Evolutionary conservation across 352 stramenopile genomes (phyloP).

Genomic region (Thalassiosira hispida): DNA sequence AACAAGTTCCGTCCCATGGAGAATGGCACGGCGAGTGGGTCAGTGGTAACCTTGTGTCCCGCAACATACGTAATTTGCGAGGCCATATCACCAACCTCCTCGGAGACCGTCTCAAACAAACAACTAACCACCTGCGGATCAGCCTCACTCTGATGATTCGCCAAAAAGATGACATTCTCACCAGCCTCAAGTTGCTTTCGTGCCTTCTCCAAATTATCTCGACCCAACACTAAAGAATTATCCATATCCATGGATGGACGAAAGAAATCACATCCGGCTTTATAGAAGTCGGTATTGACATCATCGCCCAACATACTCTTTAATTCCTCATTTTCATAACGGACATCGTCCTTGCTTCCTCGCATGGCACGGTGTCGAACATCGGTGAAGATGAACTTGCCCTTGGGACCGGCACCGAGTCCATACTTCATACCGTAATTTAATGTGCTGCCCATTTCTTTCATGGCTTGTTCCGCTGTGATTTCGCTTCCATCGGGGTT

Average conservation of each 20-base stretch:
- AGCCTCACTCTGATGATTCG: conserved; percentile 86
- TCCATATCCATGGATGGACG: conserved; percentile 73
- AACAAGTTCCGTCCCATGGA: conserved; percentile 85
- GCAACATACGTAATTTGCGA: conserved; percentile 80
- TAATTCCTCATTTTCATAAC: conserved; percentile 34
- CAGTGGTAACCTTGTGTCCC: conserved; percentile 85
- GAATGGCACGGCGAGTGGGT: conserved; percentile 84
- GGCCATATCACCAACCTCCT: conserved; percentile 49
- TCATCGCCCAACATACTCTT: conserved; percentile 39
- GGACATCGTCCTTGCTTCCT: conserved; percentile 51
- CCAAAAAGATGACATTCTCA: conserved; percentile 85
- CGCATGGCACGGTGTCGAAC: conserved; percentile 70
- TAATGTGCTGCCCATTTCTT: conserved; percentile 69
- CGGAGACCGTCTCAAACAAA: conserved; percentile 58
- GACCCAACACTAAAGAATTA: conserved; percentile 64
- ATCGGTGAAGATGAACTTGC: conserved; percentile 71
- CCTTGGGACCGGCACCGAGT: conserved; percentile 42
- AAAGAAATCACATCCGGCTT: conserved; percentile 82
- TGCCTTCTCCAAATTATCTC: conserved; percentile 73
- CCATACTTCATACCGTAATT: conserved; percentile 72
- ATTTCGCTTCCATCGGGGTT: conserved; percentile 42
- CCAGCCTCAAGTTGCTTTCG: conserved; percentile 66
- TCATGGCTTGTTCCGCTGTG: conserved; percentile 32
- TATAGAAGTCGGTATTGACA: conserved; percentile 78
- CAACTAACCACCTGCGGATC: conserved; percentile 81